Percentiles rank a stretch among this genome's conserved stretches.
phyloP scores from a whole-genome alignment of 176 grass and related monocot species.

The Oryza glaberrima region DNA sequence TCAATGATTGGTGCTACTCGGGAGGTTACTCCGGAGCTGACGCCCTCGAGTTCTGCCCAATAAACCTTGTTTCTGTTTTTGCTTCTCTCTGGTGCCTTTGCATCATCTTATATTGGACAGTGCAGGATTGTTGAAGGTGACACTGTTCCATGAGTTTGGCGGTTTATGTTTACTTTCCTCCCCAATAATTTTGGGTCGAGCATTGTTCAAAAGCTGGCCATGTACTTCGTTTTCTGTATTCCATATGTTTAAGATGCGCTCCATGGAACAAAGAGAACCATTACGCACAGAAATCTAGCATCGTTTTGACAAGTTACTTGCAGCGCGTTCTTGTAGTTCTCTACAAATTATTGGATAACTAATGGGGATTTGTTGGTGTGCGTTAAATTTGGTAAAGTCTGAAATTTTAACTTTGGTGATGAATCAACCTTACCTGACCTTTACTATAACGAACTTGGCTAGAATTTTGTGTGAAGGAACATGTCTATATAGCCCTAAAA shows the following conservation, averaged over 20 bases:
- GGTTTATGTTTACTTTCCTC: slow-evolving; percentile 54
- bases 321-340: background rate
- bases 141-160: slow-evolving; percentile 50
- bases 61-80: slow-evolving; percentile 41
- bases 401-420: background rate
- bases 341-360: background rate
- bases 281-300: slow-evolving; percentile 5
- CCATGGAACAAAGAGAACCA: slow-evolving; percentile 39
- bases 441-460: background rate
- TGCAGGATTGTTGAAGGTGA: slow-evolving; percentile 41
- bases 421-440: background rate
- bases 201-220: slow-evolving; percentile 64
- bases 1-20: slow-evolving; percentile 55
- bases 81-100: slow-evolving; percentile 28
- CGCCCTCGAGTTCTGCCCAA: slow-evolving; percentile 56
- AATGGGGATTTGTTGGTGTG: background rate
- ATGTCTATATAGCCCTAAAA: background rate
- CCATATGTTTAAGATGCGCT: slow-evolving; percentile 39
- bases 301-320: slow-evolving; percentile 19
- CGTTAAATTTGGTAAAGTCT: background rate
- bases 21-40: slow-evolving; percentile 64
- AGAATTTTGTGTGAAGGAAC: too few relatives aligned
- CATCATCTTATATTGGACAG: slow-evolving; percentile 38
- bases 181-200: slow-evolving; percentile 81
- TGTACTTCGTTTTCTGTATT: slow-evolving; percentile 54